Evolutionary conservation across 148 eudicot genomes (phyloP).

Genomic region (Fallopia convolvulus): DNA sequence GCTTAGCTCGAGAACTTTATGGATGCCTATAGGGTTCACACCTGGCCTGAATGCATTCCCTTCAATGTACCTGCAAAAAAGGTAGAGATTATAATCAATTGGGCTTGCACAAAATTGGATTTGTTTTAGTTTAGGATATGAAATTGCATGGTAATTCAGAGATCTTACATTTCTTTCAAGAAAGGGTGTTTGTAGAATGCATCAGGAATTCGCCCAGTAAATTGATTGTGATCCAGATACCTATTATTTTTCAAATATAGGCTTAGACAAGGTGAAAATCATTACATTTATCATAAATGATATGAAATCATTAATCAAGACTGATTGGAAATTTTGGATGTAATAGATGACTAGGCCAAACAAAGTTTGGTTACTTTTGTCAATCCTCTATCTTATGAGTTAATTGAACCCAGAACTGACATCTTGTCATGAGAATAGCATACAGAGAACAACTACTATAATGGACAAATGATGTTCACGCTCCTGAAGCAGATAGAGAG

Average conservation of each 20-base stretch:
- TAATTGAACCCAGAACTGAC: not conserved
- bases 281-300: not conserved
- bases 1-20: conserved; percentile 74
- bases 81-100: not conserved
- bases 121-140: not conserved
- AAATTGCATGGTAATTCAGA: not conserved
- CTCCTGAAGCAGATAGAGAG: not conserved
- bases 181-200: conserved; percentile 90
- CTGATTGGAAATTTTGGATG: no score
- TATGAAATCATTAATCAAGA: not conserved
- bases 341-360: not conserved
- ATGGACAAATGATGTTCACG: not conserved
- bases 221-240: conserved; percentile 97
- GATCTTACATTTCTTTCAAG: conserved; percentile 80
- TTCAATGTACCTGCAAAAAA: conserved; percentile 70
- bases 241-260: conserved; percentile 24
- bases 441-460: not conserved
- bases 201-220: conserved; percentile 87
- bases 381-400: not conserved
- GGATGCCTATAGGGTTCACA: conserved; percentile 79
- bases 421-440: not conserved
- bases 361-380: not conserved
- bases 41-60: conserved; percentile 82
- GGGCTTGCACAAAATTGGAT: not conserved
- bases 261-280: not conserved